phyloP scores from a whole-genome alignment of 2,329 filamentous ascomycete species.

The Coniochaeta hoffmannii region DNA sequence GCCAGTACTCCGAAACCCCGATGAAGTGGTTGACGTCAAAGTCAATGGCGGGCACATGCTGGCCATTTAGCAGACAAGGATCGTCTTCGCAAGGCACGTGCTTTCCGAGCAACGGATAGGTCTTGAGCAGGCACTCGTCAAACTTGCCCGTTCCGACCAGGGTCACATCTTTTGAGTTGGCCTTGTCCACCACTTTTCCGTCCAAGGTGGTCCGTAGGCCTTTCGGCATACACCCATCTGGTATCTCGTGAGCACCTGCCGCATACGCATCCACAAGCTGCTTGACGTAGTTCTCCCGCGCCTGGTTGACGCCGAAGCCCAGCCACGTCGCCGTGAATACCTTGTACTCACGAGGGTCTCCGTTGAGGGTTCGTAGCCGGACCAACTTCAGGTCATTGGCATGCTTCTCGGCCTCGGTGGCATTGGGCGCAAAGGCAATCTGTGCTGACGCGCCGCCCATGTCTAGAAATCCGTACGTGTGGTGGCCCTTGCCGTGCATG shows the following conservation, averaged over 20 bases:
- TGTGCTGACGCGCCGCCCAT: slow-evolving; percentile 98
- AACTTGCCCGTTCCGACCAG: slow-evolving; percentile 83
- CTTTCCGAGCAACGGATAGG: slow-evolving; percentile 82
- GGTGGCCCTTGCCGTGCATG: slow-evolving; percentile 76
- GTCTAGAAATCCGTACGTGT: slow-evolving; percentile 94
- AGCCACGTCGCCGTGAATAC: slow-evolving; percentile 97
- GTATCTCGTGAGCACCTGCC: slow-evolving; percentile 54
- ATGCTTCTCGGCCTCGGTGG: slow-evolving; percentile 83
- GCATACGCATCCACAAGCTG: slow-evolving; percentile 58
- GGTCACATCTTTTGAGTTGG: slow-evolving; percentile 32
- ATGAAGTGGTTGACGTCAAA: slow-evolving; percentile 97
- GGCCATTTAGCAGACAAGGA: slow-evolving; percentile 84
- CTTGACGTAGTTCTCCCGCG: slow-evolving; percentile 76
- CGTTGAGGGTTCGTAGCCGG: slow-evolving; percentile 76
- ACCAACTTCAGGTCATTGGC: slow-evolving; percentile 82
- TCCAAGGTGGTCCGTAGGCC: slow-evolving; percentile 67
- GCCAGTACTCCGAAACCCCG: slow-evolving; percentile 97
- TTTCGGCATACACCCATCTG: slow-evolving; percentile 83
- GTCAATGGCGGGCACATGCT: slow-evolving; percentile 91
- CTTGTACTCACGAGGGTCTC: slow-evolving; percentile 68
- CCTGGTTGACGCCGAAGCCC: slow-evolving; percentile 94
- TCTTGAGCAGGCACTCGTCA: slow-evolving; percentile 72
- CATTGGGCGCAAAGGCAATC: slow-evolving; percentile 94
- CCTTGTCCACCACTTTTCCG: slow-evolving; percentile 46
- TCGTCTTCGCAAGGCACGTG: slow-evolving; percentile 74